Percentiles rank a stretch among this genome's conserved stretches.
Evolutionary conservation across 441 rosid genomes (phyloP).

Genomic region (Eruca vesicaria): DNA sequence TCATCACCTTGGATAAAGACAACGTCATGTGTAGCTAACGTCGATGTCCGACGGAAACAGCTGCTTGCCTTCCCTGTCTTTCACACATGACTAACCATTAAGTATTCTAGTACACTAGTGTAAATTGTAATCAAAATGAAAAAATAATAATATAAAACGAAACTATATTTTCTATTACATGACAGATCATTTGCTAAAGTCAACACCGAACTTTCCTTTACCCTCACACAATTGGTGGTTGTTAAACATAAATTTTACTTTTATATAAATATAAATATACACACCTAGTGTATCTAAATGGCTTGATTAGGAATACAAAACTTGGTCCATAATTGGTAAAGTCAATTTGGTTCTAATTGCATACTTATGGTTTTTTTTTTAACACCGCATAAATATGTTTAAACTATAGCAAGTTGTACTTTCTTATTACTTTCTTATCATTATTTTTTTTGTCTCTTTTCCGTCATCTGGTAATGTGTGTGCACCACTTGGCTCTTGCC

Average conservation of each 20-base stretch:
- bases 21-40: constrained; percentile 20
- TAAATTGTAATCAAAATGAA: too few species aligned
- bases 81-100: background rate
- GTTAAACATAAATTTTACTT: background rate
- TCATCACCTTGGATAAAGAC: background rate
- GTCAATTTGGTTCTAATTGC: background rate
- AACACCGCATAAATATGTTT: background rate
- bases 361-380: too few species aligned
- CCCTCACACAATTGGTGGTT: background rate
- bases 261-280: background rate
- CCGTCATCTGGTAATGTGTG: background rate
- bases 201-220: constrained; percentile 22
- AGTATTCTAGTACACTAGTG: background rate
- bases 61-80: background rate
- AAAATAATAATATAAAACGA: background rate
- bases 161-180: background rate
- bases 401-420: background rate
- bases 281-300: background rate
- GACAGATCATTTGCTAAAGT: constrained; percentile 22
- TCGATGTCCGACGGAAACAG: background rate
- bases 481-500: background rate
- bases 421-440: background rate
- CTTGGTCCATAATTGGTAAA: constrained; percentile 11
- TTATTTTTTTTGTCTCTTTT: background rate
- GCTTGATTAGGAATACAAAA: background rate